phyloP scores from a whole-genome alignment of 1,139 yeast genomes.

The Yamadazyma kanchanaburiensis region DNA sequence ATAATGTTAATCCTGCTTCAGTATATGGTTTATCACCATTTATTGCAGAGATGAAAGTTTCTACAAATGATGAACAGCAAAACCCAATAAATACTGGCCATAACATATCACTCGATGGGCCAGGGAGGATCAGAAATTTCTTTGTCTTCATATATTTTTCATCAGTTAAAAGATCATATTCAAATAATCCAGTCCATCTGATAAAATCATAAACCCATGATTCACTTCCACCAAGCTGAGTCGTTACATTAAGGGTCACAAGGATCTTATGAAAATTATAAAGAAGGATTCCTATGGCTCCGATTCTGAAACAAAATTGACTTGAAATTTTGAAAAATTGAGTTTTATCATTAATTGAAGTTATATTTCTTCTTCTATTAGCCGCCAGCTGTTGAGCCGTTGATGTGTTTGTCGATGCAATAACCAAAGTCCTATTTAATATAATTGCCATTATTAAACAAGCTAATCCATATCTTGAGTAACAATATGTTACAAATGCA shows the following conservation, averaged over 20 bases:
- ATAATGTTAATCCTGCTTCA: constrained; percentile 68
- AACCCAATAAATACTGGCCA: constrained; percentile 64
- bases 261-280: constrained; percentile 33
- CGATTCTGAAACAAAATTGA: constrained; percentile 30
- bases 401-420: constrained; percentile 56
- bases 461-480: constrained; percentile 34
- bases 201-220: constrained; percentile 16
- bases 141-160: constrained; percentile 36
- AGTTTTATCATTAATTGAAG: constrained; percentile 13
- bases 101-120: constrained; percentile 54
- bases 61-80: constrained; percentile 66
- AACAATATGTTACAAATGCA: constrained; percentile 27
- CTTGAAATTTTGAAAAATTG: constrained; percentile 18
- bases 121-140: constrained; percentile 30
- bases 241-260: constrained; percentile 30
- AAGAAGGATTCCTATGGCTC: constrained; percentile 32
- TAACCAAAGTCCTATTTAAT: constrained; percentile 61
- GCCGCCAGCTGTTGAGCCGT: constrained; percentile 19
- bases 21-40: constrained; percentile 57
- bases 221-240: constrained; percentile 14
- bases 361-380: constrained; percentile 13
- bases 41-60: constrained; percentile 62
- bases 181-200: constrained; percentile 23
- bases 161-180: constrained; percentile 29
- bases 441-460: constrained; percentile 64